Evolutionary conservation across 768 basidiomycete genomes (phyloP), one percentile per base, ranked within the genome.

Genomic region (Leccinellum rugosiceps): DNA sequence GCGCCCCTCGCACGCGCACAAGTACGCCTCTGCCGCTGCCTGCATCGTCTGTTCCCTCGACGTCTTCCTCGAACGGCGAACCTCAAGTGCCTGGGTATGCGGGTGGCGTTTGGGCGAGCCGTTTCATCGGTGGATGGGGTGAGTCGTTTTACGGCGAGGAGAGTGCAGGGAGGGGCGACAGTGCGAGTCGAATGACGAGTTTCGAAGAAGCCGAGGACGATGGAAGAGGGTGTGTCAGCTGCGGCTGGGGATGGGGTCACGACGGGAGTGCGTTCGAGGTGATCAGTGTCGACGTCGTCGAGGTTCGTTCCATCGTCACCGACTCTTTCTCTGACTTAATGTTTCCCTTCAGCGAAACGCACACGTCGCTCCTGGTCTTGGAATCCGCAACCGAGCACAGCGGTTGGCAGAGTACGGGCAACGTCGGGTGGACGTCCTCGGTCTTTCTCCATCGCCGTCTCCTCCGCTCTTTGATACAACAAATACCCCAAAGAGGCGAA

Each of bases 201-300:
- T 72, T 66, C 60, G 67, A 76, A 64, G 71, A 70, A 58, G 73
- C 69, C 8, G 79, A 80, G 38, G 83, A 87, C 58, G 86, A 87
- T 63, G 85, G 85, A 26, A 71, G 85, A 48, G 75, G 78, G 10
- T 71, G 88, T 62, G 74, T 79, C n/a, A 88, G 86, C 69, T 85
- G 82, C 9, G 82, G 82, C 0, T 90, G 89, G 90, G 88, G 88
- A n/a, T 83, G 80, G 61, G 84, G 85, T 2, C 90, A 90, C 60
- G 88, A 90, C 59, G 90, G 89, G 25, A 84, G 85, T 63, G 87
- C 85, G 25, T 79, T 90, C 63, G 90, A 90, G 74, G 80, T 91
- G 53, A 69, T 90, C 17, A 76, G 75, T 25, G 87, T 83, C 17
- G 77, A 83, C 61, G 84, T 88, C 66, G 79, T 83, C 48, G 76